Percentiles rank a stretch among this genome's conserved stretches.
Conservation (phyloP, 2,329 filamentous ascomycete species). For the Sarocladium kiliense region DNA sequence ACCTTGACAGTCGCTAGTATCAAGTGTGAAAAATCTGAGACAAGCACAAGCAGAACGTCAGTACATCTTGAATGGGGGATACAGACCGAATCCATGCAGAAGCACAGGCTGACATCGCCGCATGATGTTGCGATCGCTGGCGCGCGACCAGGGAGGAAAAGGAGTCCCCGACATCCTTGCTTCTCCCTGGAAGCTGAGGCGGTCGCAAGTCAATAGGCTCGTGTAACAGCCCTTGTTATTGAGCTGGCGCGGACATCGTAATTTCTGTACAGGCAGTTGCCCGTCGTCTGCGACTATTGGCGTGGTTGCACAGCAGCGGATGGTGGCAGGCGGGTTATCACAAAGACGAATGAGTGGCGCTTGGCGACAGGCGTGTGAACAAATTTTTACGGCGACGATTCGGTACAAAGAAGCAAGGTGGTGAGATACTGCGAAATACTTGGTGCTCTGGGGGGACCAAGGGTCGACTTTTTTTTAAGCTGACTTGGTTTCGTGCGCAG, state of each 20-base stretch:
- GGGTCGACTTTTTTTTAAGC: not conserved
- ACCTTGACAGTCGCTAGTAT: too few species aligned
- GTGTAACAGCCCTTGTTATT: not conserved
- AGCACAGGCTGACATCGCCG: too few species aligned
- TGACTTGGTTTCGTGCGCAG: not conserved
- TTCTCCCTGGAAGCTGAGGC: too few species aligned
- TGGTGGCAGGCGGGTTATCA: not conserved
- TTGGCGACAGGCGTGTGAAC: not conserved
- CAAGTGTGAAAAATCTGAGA: too few species aligned
- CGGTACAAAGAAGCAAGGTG: not conserved
- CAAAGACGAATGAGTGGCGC: not conserved
- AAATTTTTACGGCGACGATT: constrained; percentile 2
- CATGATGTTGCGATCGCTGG: too few species aligned
- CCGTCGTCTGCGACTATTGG: not conserved
- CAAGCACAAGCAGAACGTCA: too few species aligned
- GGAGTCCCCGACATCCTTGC: too few species aligned
- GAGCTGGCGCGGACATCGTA: not conserved
- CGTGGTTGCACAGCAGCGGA: not conserved
- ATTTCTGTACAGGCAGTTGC: not conserved
- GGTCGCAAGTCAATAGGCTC: not conserved
- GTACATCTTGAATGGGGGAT: too few species aligned
- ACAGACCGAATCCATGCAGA: too few species aligned
- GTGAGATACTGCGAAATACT: not conserved
- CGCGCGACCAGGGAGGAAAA: too few species aligned
- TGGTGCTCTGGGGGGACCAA: not conserved